These are phyloP conservation scores for Canavalia ensiformis DNA, from an alignment of 306 rosid genomes.

Conservation along the genomic window DNA sequence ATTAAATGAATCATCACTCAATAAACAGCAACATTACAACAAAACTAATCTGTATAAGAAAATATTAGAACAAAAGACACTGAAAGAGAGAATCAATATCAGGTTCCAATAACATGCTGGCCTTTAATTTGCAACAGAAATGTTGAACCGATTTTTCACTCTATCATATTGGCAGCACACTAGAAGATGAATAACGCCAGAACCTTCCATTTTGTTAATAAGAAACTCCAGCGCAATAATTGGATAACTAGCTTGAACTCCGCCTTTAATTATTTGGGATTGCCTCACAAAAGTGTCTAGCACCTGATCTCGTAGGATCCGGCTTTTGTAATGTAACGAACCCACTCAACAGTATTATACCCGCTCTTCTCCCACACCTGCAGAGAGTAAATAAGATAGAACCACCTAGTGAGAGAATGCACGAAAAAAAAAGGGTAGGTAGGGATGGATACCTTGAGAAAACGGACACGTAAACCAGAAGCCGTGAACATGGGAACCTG, in stretches of 20 bases:
- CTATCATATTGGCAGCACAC: slow-evolving; percentile 39
- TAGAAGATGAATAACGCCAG: slow-evolving; percentile 14
- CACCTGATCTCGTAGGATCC: slow-evolving; percentile 91
- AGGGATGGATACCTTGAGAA: slow-evolving; percentile 73
- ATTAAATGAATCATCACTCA: slow-evolving; percentile 26
- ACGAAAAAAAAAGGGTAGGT: background rate
- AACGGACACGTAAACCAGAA: slow-evolving; percentile 89
- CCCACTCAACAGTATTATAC: slow-evolving; percentile 96
- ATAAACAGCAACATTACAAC: slow-evolving; percentile 34
- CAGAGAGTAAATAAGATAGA: slow-evolving; percentile 36
- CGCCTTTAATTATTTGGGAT: slow-evolving; percentile 13
- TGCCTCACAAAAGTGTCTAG: slow-evolving; percentile 53
- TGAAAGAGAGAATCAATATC: slow-evolving; percentile 29
- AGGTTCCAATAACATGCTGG: slow-evolving; percentile 40
- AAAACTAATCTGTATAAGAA: slow-evolving; percentile 3
- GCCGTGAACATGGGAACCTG: slow-evolving; percentile 93
- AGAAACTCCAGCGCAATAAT: background rate
- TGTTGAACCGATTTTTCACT: slow-evolving; percentile 35
- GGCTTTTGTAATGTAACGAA: slow-evolving; percentile 88
- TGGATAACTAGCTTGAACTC: slow-evolving; percentile 13
- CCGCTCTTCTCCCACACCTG: slow-evolving; percentile 99
- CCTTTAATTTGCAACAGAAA: slow-evolving; percentile 24
- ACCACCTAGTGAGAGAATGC: background rate
- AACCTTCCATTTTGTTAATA: slow-evolving; percentile 15
- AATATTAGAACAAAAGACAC: slow-evolving; percentile 36